Percentiles rank a stretch among this genome's conserved stretches.
Conservation (phyloP, 2,329 filamentous ascomycete species). For the Akanthomyces muscarius region DNA sequence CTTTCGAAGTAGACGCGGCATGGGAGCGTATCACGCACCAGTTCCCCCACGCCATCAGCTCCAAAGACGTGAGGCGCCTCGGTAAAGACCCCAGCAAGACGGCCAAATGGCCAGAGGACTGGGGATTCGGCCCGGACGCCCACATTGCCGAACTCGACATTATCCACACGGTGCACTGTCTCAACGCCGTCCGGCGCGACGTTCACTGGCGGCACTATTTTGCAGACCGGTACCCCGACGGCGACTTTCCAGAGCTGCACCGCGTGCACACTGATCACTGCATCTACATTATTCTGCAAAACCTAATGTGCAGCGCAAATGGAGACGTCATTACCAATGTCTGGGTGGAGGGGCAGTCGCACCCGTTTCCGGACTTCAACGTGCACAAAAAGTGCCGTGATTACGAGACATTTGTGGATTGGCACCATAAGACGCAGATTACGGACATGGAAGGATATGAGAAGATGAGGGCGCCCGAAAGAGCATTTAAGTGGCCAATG, state of each 20-base stretch:
- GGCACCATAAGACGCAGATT: slow-evolving; percentile 1
- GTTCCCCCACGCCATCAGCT: slow-evolving; percentile 10
- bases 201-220: slow-evolving; percentile 14
- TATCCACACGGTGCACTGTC: slow-evolving; percentile 13
- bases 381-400: slow-evolving; percentile 4
- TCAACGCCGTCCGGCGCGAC: slow-evolving; percentile 14
- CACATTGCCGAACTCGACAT: slow-evolving; percentile 16
- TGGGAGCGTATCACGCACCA: slow-evolving; percentile 10
- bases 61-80: slow-evolving; percentile 7
- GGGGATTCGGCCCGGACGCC: slow-evolving; percentile 11
- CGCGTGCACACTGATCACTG: slow-evolving; percentile 15
- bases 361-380: slow-evolving; percentile 4
- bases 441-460: neutral
- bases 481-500: neutral
- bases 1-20: slow-evolving; percentile 3
- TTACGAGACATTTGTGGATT: neutral
- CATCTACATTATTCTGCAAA: slow-evolving; percentile 16
- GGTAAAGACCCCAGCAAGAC: slow-evolving; percentile 12
- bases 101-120: neutral
- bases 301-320: slow-evolving; percentile 6
- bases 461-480: slow-evolving; percentile 3
- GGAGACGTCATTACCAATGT: slow-evolving; percentile 1
- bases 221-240: slow-evolving; percentile 7
- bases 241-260: slow-evolving; percentile 11
- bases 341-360: slow-evolving; percentile 4